Evolutionary conservation across 2,329 filamentous ascomycete genomes (phyloP), one percentile per base, ranked within the genome.

Genomic region (Fusarium proliferatum): DNA sequence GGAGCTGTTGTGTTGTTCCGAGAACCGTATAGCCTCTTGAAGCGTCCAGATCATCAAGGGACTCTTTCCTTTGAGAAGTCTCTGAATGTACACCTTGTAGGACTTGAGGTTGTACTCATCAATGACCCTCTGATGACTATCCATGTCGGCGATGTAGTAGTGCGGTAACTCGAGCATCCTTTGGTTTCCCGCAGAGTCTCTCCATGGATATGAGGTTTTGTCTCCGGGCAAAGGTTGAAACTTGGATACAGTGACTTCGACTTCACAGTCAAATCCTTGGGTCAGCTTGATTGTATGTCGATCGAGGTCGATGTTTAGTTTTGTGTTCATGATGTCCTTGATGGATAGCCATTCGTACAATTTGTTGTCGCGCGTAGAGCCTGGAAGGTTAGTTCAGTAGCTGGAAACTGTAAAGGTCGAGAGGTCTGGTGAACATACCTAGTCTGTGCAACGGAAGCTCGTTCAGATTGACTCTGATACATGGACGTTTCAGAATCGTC

Each of bases 1-100:
- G 1, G 45, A 48, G 45, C 45, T 48, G 6, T 30, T 30, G 4
- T 48, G 26, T 8, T 28, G 28, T n/a, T 48, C 45, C 4, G 45
- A 48, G 2, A 48, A 48, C 6, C 45, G 19, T 0, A 48, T 48
- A 0, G 45, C 45, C 9, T 48, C 45, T 11, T 48, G 45, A 0
- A 48, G 45, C 0, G 45, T 48, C 26, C 26, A 48, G 2, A 48
- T 11, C 45, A 48, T 48, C 45, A 48, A n/a, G 0, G 26, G 13
- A n/a, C 26, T 48, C 26, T 48, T 48, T 1, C 45, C 45, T 2
- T 30, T 30, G 9, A 48, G 19, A 16, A 30, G 45, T 8, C 45
- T 30, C 19, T 48, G 45, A 8, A 48, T 30, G 0, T 48, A 48
- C 6, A 48, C 45, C 4, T 21, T 28, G 26, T 48, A 48, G 3